Evolutionary conservation across 176 grass and related monocot genomes (phyloP), one percentile per base, ranked within the genome.

Genomic region (Aegilops longissima): DNA sequence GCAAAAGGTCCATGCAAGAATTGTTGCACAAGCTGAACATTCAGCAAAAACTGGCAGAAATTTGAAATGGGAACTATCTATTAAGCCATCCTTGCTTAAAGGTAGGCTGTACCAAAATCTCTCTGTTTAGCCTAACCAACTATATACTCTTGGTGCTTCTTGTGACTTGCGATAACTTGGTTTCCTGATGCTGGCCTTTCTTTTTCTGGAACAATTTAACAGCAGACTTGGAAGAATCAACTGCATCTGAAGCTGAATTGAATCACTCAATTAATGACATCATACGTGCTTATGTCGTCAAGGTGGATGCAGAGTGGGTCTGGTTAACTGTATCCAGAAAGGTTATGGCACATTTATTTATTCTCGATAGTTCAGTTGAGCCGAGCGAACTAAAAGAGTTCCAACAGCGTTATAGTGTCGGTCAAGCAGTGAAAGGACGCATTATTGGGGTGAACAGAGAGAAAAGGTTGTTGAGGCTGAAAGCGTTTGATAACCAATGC

Each of bases 351-450:
- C 82, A 98, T 83, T 65, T 98, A 59, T 98, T 87, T 90, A 77
- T 98, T 89, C 93, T 98, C n/a, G 92, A 98, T 89, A 94, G 87
- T 89, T 98, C 96, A 72, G 85, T 66, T 11, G 92, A 98, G 80
- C 93, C 93, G 5, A 62, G 66, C 0, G 92, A 98, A 63, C 79
- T 98, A 70, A 65, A 92, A 79, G 86, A 91, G 59, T 98, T 98
- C 89, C 91, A 92, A 70, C 85, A 93, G 56, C 74, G 86, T 23
- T 98, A 86, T 86, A 91, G 49, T 86, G 80, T 93, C 24, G 96
- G 96, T 44, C 88, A 94, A 91, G 74, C 87, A 80, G 65, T 96
- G 42, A 86, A 86, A 84, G 96, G 96, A 39, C 63, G 25, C 23
- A 80, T 94, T 73, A 89, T 98, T 61, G 74, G 73, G 39, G 70